Evolutionary conservation across 768 basidiomycete genomes (phyloP).

Genomic region (Suillus decipiens): DNA sequence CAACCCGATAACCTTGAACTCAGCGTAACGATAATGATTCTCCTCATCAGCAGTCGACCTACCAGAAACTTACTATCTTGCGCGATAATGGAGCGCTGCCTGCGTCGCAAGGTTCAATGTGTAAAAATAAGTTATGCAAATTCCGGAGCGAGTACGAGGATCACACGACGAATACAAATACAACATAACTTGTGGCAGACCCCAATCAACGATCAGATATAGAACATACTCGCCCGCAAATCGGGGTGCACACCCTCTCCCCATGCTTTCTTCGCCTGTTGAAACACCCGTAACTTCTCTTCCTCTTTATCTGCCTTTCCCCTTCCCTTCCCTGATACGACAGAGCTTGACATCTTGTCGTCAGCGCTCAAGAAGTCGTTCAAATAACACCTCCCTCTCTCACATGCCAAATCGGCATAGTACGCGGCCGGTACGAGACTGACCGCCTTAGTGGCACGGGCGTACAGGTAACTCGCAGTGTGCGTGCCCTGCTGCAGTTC

Average conservation of each 20-base stretch:
- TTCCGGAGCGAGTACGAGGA: neutral
- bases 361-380: slow-evolving; percentile 66
- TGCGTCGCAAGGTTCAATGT: neutral
- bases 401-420: slow-evolving; percentile 82
- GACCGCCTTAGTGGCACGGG: slow-evolving; percentile 82
- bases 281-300: slow-evolving; percentile 39
- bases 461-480: slow-evolving; percentile 71
- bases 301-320: slow-evolving; percentile 33
- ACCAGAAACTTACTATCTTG: neutral
- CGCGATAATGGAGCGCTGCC: neutral
- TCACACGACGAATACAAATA: neutral
- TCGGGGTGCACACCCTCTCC: slow-evolving; percentile 44
- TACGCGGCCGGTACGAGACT: slow-evolving; percentile 80
- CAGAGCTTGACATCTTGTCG: slow-evolving; percentile 44
- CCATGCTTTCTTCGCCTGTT: slow-evolving; percentile 57
- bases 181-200: neutral
- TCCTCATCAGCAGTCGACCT: no score
- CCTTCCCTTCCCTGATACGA: slow-evolving; percentile 37
- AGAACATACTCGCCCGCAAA: slow-evolving; percentile 68
- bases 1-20: no score
- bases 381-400: slow-evolving; percentile 74
- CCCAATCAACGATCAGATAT: slow-evolving; percentile 42
- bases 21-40: no score
- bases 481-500: slow-evolving; percentile 75
- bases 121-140: neutral